Conservation (phyloP, 2,329 filamentous ascomycete genomes). For the Domatiomyces catenatus region DNA sequence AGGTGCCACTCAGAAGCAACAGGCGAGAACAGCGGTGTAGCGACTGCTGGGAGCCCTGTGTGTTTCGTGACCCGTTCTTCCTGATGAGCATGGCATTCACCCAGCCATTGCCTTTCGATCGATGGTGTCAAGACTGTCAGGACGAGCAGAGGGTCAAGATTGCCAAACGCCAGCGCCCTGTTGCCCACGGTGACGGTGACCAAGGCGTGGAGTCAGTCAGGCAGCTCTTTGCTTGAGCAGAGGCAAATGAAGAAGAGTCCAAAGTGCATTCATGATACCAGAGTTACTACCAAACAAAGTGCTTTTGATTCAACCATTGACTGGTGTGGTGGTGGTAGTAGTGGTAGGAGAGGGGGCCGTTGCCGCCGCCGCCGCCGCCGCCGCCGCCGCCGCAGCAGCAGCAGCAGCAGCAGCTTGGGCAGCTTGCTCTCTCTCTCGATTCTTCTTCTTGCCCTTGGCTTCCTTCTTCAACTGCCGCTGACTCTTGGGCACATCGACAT, state of each 20-base stretch:
- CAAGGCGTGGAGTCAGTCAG: not conserved
- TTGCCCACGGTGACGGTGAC: not conserved
- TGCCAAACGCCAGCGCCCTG: not conserved
- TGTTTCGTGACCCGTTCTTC: conserved; percentile 4
- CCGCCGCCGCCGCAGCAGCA: no score
- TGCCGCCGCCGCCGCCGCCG: no score
- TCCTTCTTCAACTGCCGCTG: conserved; percentile 17
- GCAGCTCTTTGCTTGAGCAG: not conserved
- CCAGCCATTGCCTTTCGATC: conserved; percentile 6
- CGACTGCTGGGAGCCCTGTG: conserved; percentile 8
- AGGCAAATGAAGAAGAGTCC: not conserved
- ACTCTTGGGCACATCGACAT: conserved; percentile 10
- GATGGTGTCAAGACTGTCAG: conserved; percentile 9
- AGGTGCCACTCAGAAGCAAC: conserved; percentile 6
- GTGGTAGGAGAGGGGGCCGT: not conserved
- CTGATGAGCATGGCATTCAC: conserved; percentile 8
- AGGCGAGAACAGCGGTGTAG: conserved; percentile 8
- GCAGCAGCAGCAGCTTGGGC: not conserved
- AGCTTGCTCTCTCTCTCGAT: conserved; percentile 1
- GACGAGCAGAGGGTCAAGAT: not conserved
- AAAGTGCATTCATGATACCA: not conserved
- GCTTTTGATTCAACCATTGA: not conserved
- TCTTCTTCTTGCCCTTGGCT: conserved; percentile 9
- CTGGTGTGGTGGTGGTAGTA: not conserved
- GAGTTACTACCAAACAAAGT: not conserved